phyloP scores from a whole-genome alignment of 2,329 filamentous ascomycete genomes.

The Fusarium paranaense region DNA sequence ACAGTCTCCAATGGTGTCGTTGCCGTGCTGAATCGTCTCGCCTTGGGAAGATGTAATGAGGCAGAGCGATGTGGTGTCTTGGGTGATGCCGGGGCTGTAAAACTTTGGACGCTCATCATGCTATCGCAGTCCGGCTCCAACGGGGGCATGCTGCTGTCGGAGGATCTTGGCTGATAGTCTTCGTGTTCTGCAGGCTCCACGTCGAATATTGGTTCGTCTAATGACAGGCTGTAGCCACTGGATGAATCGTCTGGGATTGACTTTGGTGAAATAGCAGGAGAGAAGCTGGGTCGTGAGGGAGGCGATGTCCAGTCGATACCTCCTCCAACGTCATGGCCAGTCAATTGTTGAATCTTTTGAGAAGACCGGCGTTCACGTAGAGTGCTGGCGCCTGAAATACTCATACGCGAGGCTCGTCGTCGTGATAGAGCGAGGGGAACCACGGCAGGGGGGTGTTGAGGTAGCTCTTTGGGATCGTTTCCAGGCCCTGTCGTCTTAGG shows the following conservation, averaged over 20 bases:
- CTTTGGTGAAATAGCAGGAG: slow-evolving; percentile 32
- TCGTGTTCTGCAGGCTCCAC: slow-evolving; percentile 27
- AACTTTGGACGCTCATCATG: slow-evolving; percentile 40
- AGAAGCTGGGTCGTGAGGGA: slow-evolving; percentile 18
- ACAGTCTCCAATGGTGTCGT: slow-evolving; percentile 21
- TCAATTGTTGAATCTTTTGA: slow-evolving; percentile 57
- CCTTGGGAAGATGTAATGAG: slow-evolving; percentile 29
- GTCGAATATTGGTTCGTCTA: slow-evolving; percentile 38
- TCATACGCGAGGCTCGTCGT: slow-evolving; percentile 34
- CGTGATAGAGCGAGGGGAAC: slow-evolving; percentile 25
- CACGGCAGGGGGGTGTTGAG: slow-evolving; percentile 25
- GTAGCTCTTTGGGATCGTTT: slow-evolving; percentile 32
- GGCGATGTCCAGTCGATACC: slow-evolving; percentile 31
- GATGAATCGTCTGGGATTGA: slow-evolving; percentile 39
- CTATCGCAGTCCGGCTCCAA: slow-evolving; percentile 43
- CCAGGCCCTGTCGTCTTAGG: slow-evolving; percentile 31
- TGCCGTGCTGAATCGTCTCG: slow-evolving; percentile 26
- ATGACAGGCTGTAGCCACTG: slow-evolving; percentile 36
- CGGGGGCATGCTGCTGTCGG: slow-evolving; percentile 37
- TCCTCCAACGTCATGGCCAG: slow-evolving; percentile 52
- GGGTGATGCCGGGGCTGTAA: slow-evolving; percentile 31
- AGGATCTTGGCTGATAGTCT: slow-evolving; percentile 31
- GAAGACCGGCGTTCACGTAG: slow-evolving; percentile 45
- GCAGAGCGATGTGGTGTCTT: slow-evolving; percentile 16
- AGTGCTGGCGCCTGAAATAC: slow-evolving; percentile 28